A percentile compares a stretch with the other conserved stretches of the same genome.
Evolutionary conservation across 306 rosid species (phyloP).

Genomic region (Sophora flavescens): DNA sequence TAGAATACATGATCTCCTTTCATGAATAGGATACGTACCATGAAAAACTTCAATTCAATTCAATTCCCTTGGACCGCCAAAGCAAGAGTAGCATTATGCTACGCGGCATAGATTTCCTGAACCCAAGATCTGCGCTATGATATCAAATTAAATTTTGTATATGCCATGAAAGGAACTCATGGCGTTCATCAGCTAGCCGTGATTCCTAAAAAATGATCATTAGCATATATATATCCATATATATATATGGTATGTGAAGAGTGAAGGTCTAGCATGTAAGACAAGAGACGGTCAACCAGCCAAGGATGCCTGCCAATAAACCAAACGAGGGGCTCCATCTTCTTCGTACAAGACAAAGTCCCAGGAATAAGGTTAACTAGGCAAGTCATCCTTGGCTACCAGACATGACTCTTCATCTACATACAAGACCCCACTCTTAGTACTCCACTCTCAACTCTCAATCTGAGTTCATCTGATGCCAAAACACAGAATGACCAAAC

Average conservation of each 20-base stretch:
- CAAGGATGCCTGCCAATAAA: constrained; percentile 52
- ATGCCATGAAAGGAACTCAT: background rate
- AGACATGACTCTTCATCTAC: constrained; percentile 69
- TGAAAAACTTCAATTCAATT: background rate
- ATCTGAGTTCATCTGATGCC: constrained; percentile 28
- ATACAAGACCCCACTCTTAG: constrained; percentile 65
- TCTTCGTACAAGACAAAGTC: background rate
- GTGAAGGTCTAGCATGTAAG: constrained; percentile 68
- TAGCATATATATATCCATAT: background rate
- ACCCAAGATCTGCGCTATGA: background rate
- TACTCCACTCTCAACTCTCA: background rate
- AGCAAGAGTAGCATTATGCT: background rate
- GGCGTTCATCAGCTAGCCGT: background rate
- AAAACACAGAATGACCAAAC: constrained; percentile 5
- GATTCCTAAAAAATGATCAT: background rate
- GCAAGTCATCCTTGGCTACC: constrained; percentile 85
- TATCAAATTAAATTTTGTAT: background rate
- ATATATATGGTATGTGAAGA: constrained; percentile 52
- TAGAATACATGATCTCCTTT: too few relatives aligned
- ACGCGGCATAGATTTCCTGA: background rate
- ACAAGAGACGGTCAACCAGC: constrained; percentile 72
- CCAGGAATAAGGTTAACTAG: constrained; percentile 42
- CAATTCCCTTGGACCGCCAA: background rate
- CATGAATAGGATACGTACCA: background rate
- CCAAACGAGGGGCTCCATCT: constrained; percentile 25